Evolutionary conservation across 208 protist species (phyloP).

Genomic region (Leptomonas seymouri): DNA sequence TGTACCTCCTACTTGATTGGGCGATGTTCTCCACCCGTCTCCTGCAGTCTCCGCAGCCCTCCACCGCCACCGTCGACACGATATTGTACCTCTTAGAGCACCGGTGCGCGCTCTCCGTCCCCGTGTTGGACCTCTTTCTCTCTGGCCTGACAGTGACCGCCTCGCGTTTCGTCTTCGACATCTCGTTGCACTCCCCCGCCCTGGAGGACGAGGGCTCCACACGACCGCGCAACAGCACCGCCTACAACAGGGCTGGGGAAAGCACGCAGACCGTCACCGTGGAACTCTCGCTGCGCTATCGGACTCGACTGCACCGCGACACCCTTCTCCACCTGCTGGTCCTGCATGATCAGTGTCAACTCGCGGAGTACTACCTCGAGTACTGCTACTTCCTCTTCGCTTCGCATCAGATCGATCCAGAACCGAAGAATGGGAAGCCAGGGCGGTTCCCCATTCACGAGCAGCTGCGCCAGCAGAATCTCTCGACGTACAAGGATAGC

Average conservation of each 20-base stretch:
- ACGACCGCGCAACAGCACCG: slow-evolving; percentile 24
- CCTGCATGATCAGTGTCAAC: slow-evolving; percentile 74
- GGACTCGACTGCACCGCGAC: slow-evolving; percentile 53
- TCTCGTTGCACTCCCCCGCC: background rate
- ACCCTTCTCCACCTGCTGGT: slow-evolving; percentile 81
- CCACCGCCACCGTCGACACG: slow-evolving; percentile 59
- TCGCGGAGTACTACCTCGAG: slow-evolving; percentile 79
- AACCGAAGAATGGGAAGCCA: slow-evolving; percentile 30
- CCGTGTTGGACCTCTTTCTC: slow-evolving; percentile 74
- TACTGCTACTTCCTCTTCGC: slow-evolving; percentile 61
- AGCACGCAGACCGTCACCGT: background rate
- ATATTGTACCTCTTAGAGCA: slow-evolving; percentile 69
- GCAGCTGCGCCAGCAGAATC: background rate
- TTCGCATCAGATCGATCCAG: slow-evolving; percentile 36
- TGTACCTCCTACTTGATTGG: slow-evolving; percentile 78
- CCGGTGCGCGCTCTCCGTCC: slow-evolving; percentile 61
- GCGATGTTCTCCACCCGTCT: slow-evolving; percentile 67
- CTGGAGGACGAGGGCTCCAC: background rate
- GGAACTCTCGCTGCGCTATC: slow-evolving; percentile 39
- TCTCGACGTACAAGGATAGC: background rate
- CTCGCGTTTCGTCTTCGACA: slow-evolving; percentile 14
- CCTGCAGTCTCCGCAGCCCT: slow-evolving; percentile 69
- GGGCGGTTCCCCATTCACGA: slow-evolving; percentile 33
- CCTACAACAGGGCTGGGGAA: slow-evolving; percentile 12
- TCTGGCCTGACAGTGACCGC: slow-evolving; percentile 37